Conservation (phyloP, 2,329 filamentous ascomycete species). For the Ascochyta rabiei region DNA sequence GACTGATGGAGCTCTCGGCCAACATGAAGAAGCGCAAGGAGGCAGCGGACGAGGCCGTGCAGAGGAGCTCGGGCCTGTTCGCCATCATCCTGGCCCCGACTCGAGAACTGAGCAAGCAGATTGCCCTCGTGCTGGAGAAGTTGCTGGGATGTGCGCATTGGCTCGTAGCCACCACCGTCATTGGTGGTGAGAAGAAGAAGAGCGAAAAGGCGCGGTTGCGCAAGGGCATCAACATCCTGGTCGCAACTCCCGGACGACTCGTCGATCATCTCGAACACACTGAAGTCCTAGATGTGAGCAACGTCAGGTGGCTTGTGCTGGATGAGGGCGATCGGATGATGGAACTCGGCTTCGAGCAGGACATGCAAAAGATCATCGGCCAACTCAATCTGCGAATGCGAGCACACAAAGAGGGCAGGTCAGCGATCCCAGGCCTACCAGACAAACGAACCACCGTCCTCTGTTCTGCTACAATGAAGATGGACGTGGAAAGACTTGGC, state of each 20-base stretch:
- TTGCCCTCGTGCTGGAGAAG: constrained; percentile 82
- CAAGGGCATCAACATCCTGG: constrained; percentile 93
- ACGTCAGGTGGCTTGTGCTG: constrained; percentile 89
- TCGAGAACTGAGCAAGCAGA: constrained; percentile 92
- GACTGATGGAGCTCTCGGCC: constrained; percentile 76
- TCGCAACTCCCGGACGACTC: constrained; percentile 90
- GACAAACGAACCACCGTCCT: constrained; percentile 82
- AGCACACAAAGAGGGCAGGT: constrained; percentile 64
- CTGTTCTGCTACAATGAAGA: constrained; percentile 97
- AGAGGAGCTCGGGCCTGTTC: constrained; percentile 87
- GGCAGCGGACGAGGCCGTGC: constrained; percentile 57
- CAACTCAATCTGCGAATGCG: constrained; percentile 72
- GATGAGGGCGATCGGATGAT: constrained; percentile 98
- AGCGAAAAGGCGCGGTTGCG: constrained; percentile 91
- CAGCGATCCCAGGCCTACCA: constrained; percentile 69
- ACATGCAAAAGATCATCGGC: constrained; percentile 84
- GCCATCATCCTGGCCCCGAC: constrained; percentile 94
- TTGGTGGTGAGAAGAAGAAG: constrained; percentile 74
- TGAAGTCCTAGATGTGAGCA: constrained; percentile 83
- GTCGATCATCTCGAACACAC: constrained; percentile 94
- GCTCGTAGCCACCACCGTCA: constrained; percentile 88
- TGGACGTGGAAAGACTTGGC: constrained; percentile 91
- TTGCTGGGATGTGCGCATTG: constrained; percentile 88
- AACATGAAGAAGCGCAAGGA: constrained; percentile 52
- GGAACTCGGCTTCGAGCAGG: constrained; percentile 96